phyloP scores from a whole-genome alignment of 306 rosid genomes.

The Spatholobus suberectus region DNA sequence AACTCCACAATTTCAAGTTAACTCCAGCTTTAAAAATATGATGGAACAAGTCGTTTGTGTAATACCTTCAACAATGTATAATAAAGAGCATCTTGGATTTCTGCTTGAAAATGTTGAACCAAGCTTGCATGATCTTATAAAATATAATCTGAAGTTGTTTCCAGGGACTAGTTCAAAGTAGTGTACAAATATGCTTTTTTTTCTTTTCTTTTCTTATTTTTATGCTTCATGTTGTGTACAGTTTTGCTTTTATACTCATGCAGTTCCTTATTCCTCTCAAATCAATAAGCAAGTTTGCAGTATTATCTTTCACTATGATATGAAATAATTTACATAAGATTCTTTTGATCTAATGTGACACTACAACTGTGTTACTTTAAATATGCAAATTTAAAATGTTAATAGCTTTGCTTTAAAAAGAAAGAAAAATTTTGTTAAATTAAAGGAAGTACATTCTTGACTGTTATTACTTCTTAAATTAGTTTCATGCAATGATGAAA shows the following conservation, averaged over 20 bases:
- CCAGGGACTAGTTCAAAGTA: conserved; percentile 49
- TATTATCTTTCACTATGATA: not conserved
- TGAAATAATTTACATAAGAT: not conserved
- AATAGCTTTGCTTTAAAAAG: not conserved
- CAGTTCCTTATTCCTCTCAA: not conserved
- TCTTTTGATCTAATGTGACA: not conserved
- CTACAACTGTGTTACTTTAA: conserved; percentile 15
- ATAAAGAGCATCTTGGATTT: conserved; percentile 31
- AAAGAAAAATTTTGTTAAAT: not conserved
- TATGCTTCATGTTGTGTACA: conserved; percentile 11
- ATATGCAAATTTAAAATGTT: not conserved
- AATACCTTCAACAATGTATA: not conserved
- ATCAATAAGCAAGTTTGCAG: not conserved
- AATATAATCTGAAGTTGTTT: conserved; percentile 26
- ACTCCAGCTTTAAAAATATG: conserved; percentile 25
- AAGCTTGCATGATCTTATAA: conserved; percentile 16
- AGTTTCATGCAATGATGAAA: not conserved
- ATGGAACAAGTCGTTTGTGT: conserved; percentile 19
- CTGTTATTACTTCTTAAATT: conserved; percentile 18
- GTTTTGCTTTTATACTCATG: conserved; percentile 11
- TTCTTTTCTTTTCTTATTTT: too few relatives aligned
- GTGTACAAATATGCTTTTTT: not conserved
- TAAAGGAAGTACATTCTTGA: not conserved
- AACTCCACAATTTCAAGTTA: conserved; percentile 34
- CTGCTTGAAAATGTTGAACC: conserved; percentile 13